Base-by-base conservation (phyloP, 2,329 filamentous ascomycete genomes). In the Cladosporium sp. region DNA sequence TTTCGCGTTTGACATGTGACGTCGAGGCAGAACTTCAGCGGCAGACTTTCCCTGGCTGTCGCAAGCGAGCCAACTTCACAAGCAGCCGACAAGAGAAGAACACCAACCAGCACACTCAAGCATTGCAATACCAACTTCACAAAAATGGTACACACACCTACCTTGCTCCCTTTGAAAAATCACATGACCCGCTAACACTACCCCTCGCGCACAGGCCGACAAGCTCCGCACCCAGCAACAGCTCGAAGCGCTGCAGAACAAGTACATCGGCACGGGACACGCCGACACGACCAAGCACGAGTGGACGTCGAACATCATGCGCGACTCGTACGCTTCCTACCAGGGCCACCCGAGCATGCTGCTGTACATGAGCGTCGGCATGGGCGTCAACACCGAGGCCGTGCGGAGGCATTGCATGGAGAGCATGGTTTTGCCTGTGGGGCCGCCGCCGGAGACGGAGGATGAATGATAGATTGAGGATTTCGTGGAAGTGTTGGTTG, bases 201-300 rank as follows among this genome's bases (percentile, higher is more conserved):
- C 24, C 15, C 5, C 3, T 9, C 27, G 15, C 15, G 9, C 6
- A 20, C 22, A 51, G 93, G 93, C 93, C 71, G 93, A 99, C 76
- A 99, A 99, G 75, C 87, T 99, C 58, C 91, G 93, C 68, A 93
- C 89, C 8, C 89, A 96, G 63, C 93, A 99, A 73, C 93, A 99
- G 71, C 91, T 99, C 67, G 93, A 99, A 73, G 86, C 90, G 58
- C 87, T 97, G 15, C 93, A 99, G 73, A 86, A 91, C 64, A 95
- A 95, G 65, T 96, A 93, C 76, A 80, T 99, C 64, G 93, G 93
- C 61, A 97, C 93, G 3, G 93, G 93, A 19, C 91, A 96, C 70
- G 89, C 92, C 38, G 93, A 99, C 74, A 97, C 92, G 12, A 95
- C 90, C 20, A 95, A 89, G 70, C 93, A 93, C 84, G 93, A 99